These are phyloP conservation scores for Pharnaceum exiguum DNA, from an alignment of 148 eudicot species.

Conservation along the genomic window DNA sequence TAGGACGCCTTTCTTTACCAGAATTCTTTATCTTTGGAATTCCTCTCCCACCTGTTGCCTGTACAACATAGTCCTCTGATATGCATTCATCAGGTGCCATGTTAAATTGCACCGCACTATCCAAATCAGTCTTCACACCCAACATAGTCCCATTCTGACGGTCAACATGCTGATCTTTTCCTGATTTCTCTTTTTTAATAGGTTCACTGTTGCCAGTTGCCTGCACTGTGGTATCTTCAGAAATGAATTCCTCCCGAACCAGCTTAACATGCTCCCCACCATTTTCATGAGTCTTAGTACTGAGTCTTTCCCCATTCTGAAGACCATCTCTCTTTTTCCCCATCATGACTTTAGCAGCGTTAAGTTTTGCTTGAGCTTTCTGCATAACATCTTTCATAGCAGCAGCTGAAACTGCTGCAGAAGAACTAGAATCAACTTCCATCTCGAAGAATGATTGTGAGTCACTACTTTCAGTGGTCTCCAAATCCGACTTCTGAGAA, in stretches of 20 bases:
- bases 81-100: conserved; percentile 8
- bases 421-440: conserved; percentile 50
- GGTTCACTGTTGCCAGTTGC: conserved; percentile 25
- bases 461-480: conserved; percentile 27
- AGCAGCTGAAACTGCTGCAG: conserved; percentile 40
- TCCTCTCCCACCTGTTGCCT: conserved; percentile 20
- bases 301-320: conserved; percentile 22
- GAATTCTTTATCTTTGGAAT: conserved; percentile 13
- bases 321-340: conserved; percentile 50
- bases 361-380: conserved; percentile 59
- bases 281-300: conserved; percentile 25
- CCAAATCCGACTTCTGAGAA: conserved; percentile 42
- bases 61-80: conserved; percentile 24
- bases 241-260: conserved; percentile 8
- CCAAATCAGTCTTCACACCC: too few relatives aligned
- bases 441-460: conserved; percentile 66
- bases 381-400: conserved; percentile 67
- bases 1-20: conserved; percentile 29
- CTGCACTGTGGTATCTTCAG: conserved; percentile 28
- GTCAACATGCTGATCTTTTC: conserved; percentile 32
- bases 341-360: conserved; percentile 46
- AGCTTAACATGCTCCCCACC: conserved; percentile 21
- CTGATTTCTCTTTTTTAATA: conserved; percentile 16
- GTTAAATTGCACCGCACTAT: conserved; percentile 9
- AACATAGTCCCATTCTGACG: too few relatives aligned